These are phyloP conservation scores for Podospora sp. DNA, from an alignment of 495 filamentous ascomycete species.

Conservation along the genomic window DNA sequence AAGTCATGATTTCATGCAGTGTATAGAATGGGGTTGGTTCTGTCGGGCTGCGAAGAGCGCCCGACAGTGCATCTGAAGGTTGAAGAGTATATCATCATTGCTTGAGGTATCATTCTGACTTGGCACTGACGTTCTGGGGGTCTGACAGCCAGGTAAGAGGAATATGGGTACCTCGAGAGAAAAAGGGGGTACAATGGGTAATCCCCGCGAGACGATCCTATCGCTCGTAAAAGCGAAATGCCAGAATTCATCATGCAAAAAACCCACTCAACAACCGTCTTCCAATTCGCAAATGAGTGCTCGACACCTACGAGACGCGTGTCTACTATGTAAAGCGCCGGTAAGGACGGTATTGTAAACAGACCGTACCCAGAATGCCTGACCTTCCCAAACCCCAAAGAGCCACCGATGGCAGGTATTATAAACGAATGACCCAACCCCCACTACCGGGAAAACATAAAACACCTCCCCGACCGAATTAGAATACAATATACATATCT, in stretches of 20 bases:
- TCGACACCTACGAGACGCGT: too few species aligned
- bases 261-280: too few species aligned
- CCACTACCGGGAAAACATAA: neutral
- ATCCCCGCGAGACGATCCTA: neutral
- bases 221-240: neutral
- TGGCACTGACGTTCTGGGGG: neutral
- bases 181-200: neutral
- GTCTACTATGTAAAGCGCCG: too few species aligned
- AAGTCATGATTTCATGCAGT: too few species aligned
- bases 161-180: neutral
- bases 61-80: too few species aligned
- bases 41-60: too few species aligned
- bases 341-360: neutral
- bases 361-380: neutral
- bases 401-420: neutral
- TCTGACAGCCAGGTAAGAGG: neutral
- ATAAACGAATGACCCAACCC: neutral
- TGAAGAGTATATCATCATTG: neutral
- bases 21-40: too few species aligned
- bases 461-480: neutral
- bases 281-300: too few species aligned
- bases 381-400: neutral
- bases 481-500: constrained; percentile 3
- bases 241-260: too few species aligned
- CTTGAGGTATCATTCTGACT: neutral